Conservation (phyloP, 225 moss, liverwort and hornwort genomes). For the Straminergon stramineum region DNA sequence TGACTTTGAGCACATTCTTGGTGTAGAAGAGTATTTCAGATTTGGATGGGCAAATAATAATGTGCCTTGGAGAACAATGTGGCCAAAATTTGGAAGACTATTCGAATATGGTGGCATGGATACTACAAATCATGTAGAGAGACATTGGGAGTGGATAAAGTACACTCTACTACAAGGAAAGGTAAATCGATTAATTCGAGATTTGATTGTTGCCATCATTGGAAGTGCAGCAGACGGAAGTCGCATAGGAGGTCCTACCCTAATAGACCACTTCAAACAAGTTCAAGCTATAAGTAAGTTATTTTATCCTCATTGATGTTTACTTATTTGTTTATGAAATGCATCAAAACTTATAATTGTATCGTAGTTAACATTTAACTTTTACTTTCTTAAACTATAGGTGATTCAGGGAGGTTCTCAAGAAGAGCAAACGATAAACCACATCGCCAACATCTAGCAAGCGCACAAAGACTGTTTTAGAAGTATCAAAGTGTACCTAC, state of each 20-base stretch:
- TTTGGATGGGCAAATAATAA: too few relatives aligned
- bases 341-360: too few relatives aligned
- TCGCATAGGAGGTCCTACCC: neutral
- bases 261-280: neutral
- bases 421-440: neutral
- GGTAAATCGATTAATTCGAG: neutral
- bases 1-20: neutral
- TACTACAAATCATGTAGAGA: too few relatives aligned
- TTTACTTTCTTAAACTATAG: neutral
- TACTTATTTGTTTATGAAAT: too few relatives aligned
- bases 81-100: too few relatives aligned
- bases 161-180: neutral
- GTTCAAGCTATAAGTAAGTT: neutral
- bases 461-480: neutral
- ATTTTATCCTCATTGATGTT: too few relatives aligned
- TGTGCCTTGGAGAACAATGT: too few relatives aligned
- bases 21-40: too few relatives aligned
- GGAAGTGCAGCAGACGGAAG: neutral
- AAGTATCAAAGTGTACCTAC: neutral
- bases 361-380: too few relatives aligned
- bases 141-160: neutral
- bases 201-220: neutral
- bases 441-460: neutral
- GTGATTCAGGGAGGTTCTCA: neutral
- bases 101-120: too few relatives aligned